Evolutionary conservation across 345 rosid species (phyloP), one percentile per base, ranked within the genome.

Genomic region (Litchi chinensis): DNA sequence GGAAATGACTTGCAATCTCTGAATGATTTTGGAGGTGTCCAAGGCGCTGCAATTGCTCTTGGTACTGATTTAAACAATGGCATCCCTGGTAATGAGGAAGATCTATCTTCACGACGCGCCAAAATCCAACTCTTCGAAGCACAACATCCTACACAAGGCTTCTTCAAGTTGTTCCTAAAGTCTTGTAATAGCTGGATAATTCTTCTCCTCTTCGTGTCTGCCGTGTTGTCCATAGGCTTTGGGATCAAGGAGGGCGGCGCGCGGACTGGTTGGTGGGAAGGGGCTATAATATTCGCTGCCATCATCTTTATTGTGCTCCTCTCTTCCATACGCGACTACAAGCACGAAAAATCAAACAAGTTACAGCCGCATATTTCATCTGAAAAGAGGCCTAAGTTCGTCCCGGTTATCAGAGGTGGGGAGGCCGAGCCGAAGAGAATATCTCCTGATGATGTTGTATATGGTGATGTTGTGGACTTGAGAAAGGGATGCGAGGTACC

Each of bases 241-340:
- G 76, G 76, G 40, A 73, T 73, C 19, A 19, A 32, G 48, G 48
- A 19, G 19, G 18, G 57, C 6, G 76, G 76, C 5, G 2, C 10
- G 19, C 7, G 24, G 65, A 57, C 65, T 73, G 76, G 66, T 73
- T 73, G 76, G 76, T 12, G 10, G 37, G 66, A 40, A 73, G 76
- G 76, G 48, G 50, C 19, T 39, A 57, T 73, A 15, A 73, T 73
- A 56, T 1, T 57, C n/a, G 2, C 11, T 9, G 37, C 32, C n/a
- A 6, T 57, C 50, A 39, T 57, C 66, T 1, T 57, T 8, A 65
- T 73, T n/a, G 66, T 73, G 10, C 50, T 57, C 40, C 32, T 40
- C 28, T 43, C 76, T 57, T 37, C 52, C 0, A 1, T 73, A 10
- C 76, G 65, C 0, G 76, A 73, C 50, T 73, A 56, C 76, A 37